Conservation (phyloP, 164 flowering plant genomes). For the Liquidambar formosana region DNA sequence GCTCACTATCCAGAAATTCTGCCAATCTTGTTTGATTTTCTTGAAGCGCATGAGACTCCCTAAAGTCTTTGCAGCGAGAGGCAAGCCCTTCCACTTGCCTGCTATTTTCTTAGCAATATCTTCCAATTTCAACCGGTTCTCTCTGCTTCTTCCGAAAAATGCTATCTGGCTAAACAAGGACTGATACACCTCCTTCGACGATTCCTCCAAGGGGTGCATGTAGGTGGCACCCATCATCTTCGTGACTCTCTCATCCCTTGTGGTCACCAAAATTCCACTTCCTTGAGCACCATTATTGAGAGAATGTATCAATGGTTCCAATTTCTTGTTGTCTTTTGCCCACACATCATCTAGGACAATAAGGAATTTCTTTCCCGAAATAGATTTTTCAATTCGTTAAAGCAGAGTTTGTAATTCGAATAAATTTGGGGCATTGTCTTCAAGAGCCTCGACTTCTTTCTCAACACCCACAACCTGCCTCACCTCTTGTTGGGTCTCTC, state of each 20-base stretch:
- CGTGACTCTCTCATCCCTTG: background rate
- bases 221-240: background rate
- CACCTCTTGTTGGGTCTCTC: too few species aligned
- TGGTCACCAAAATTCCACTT: slow-evolving; percentile 3
- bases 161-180: background rate
- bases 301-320: background rate
- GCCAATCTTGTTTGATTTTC: background rate
- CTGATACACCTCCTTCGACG: background rate
- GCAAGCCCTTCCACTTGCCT: too few species aligned
- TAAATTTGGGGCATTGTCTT: too few species aligned
- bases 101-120: too few species aligned
- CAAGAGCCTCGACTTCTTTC: too few species aligned
- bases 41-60: too few species aligned
- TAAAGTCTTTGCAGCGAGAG: too few species aligned
- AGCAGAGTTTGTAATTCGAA: too few species aligned
- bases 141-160: background rate
- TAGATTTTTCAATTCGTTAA: too few species aligned
- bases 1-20: background rate
- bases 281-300: background rate
- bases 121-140: background rate
- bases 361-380: background rate
- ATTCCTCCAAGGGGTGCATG: background rate
- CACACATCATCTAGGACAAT: background rate
- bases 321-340: background rate
- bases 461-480: too few species aligned